A percentile compares a stretch with the other conserved stretches of the same genome.
Evolutionary conservation across 2,329 filamentous ascomycete genomes (phyloP).

Genomic region (Ascocoryne sarcoides): DNA sequence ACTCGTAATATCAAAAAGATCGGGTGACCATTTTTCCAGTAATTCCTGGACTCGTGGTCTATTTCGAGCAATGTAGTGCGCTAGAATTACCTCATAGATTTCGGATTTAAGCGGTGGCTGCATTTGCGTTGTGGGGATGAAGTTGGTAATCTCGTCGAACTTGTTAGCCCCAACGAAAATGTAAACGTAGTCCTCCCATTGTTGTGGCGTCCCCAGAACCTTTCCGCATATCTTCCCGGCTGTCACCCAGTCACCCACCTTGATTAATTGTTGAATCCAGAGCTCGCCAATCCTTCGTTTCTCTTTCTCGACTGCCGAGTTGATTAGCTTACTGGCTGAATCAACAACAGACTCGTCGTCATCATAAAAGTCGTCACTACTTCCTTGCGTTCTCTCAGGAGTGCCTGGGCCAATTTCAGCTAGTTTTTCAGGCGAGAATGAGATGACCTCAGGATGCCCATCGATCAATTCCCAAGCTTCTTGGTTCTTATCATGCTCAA

Average conservation of each 20-base stretch:
- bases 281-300: conserved; percentile 86
- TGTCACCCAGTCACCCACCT: conserved; percentile 61
- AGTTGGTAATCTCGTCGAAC: conserved; percentile 81
- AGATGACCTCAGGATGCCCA: conserved; percentile 69
- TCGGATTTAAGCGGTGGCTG: conserved; percentile 69
- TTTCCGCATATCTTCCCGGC: conserved; percentile 77
- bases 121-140: conserved; percentile 71
- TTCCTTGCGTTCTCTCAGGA: conserved; percentile 29
- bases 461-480: conserved; percentile 85
- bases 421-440: conserved; percentile 33
- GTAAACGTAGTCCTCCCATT: conserved; percentile 96
- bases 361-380: conserved; percentile 62
- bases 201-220: conserved; percentile 67
- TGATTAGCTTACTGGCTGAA: conserved; percentile 46
- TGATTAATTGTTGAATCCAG: conserved; percentile 82
- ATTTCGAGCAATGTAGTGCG: conserved; percentile 77
- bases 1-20: conserved; percentile 71
- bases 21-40: conserved; percentile 73
- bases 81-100: conserved; percentile 82
- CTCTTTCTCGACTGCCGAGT: conserved; percentile 69
- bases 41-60: conserved; percentile 68
- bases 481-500: conserved; percentile 72
- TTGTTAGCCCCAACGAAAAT: conserved; percentile 78
- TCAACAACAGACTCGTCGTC: conserved; percentile 57
- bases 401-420: conserved; percentile 34